Conservation (phyloP, 345 rosid species). For the Iberis pinnata region DNA sequence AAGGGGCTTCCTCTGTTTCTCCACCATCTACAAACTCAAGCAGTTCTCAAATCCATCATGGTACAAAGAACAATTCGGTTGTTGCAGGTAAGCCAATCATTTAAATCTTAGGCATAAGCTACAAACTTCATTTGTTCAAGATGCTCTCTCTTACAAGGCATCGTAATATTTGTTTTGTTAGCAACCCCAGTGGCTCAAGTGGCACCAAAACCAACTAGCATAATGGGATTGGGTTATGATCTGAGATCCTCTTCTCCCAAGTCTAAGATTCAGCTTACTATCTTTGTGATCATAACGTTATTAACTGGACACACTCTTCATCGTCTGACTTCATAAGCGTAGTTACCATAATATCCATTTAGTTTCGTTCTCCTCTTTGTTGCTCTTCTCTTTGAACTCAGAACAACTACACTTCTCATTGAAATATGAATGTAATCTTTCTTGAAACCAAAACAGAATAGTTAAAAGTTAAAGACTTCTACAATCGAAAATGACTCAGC, state of each 20-base stretch:
- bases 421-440: not conserved
- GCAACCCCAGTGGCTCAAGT: conserved; percentile 42
- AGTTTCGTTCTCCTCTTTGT: conserved; percentile 9
- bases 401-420: not conserved
- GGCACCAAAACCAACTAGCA: conserved; percentile 36
- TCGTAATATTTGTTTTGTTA: conserved; percentile 9
- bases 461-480: no score
- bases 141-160: not conserved
- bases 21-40: conserved; percentile 32
- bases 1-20: conserved; percentile 35
- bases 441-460: no score
- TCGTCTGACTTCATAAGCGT: not conserved
- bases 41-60: conserved; percentile 40
- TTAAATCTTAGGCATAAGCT: not conserved
- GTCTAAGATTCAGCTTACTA: conserved; percentile 18
- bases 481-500: no score
- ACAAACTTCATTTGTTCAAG: no score
- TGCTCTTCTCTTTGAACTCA: conserved; percentile 1
- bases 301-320: conserved; percentile 23
- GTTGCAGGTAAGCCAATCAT: conserved; percentile 37
- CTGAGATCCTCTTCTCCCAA: conserved; percentile 25
- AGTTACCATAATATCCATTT: no score
- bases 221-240: conserved; percentile 33
- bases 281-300: conserved; percentile 22
- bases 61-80: conserved; percentile 32